Conservation (phyloP, 805 yeast genomes). For the Candida morakotiae region DNA sequence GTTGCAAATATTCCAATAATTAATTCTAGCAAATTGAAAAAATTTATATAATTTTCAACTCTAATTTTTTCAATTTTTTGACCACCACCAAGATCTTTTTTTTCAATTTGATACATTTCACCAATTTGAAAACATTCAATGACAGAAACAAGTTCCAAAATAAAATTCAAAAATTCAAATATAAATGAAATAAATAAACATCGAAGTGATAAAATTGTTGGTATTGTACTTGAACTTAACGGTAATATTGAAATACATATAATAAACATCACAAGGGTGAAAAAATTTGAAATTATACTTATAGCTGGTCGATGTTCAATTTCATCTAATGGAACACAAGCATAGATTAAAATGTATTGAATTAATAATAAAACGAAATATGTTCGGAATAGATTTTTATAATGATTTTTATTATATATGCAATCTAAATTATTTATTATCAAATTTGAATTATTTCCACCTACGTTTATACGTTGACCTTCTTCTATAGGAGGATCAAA, state of each 20-base stretch:
- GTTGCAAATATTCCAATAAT: conserved; percentile 13
- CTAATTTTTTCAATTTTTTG: conserved; percentile 20
- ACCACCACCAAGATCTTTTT: neutral
- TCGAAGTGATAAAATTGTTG: conserved; percentile 14
- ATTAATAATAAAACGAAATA: conserved; percentile 20
- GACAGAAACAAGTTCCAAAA: conserved; percentile 14
- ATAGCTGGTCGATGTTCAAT: conserved; percentile 29
- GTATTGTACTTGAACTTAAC: conserved; percentile 15
- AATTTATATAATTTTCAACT: conserved; percentile 26
- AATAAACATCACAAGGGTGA: conserved; percentile 19
- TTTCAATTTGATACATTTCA: conserved; percentile 24
- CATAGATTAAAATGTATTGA: conserved; percentile 27
- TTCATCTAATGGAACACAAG: conserved; percentile 30
- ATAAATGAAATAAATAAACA: conserved; percentile 15
- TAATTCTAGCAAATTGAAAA: conserved; percentile 15
- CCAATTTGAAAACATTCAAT: conserved; percentile 17
- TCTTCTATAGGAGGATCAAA: conserved; percentile 14
- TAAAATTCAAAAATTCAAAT: conserved; percentile 18
- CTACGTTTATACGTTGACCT: conserved; percentile 11
- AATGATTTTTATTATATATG: conserved; percentile 13
- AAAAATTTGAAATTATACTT: conserved; percentile 17
- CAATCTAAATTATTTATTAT: conserved; percentile 11
- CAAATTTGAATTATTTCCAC: conserved; percentile 8
- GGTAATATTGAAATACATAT: conserved; percentile 18
- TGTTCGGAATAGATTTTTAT: conserved; percentile 11